Evolutionary conservation across 441 rosid genomes (phyloP), one percentile per base, ranked within the genome.

Genomic region (Oxalis stricta): DNA sequence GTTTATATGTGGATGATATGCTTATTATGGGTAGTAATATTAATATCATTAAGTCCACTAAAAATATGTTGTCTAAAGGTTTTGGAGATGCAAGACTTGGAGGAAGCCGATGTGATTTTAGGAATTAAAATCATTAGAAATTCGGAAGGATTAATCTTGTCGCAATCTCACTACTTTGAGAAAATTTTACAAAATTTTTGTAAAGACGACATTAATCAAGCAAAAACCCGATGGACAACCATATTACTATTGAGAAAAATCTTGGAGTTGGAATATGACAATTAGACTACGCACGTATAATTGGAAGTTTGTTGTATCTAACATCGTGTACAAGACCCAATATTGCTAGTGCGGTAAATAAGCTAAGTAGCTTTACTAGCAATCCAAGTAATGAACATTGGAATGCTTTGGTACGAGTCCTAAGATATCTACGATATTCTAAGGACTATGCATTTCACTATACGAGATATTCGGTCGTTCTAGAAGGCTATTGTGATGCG

Each of bases 61-160:
- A 37, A 4, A 37, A 17, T 11, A 16, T 16, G 16, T 10, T 17
- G 3, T 4, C 41, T 18, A 16, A 5, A 7, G 18, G n/a, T 2
- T 48, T 36, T 8, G 18, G 24, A 9, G n/a, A 48, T 48, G 34
- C 35, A 48, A 29, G 44, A 36, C 17, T 5, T 48, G 2, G 33
- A 23, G 12, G 33, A 35, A 36, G 53, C 10, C 10, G 16, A 37
- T 48, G 17, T n/a, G 17, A 37, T 37, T 6, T 15, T 48, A 10
- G 44, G 34, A 6, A 48, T 37, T 4, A 36, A 37, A 16, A 10
- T 48, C 22, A 13, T 7, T n/a, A 37, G 20, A 26, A 22, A 47
- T 8, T 4, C 12, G 3, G 13, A 1, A 5, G 50, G 38, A 3
- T 33, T n/a, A 13, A 4, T 18, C 13, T 15, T 34, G 2, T 12